These are phyloP conservation scores for Henckelia pumila DNA, from an alignment of 257 asterid species.

Conservation along the genomic window DNA sequence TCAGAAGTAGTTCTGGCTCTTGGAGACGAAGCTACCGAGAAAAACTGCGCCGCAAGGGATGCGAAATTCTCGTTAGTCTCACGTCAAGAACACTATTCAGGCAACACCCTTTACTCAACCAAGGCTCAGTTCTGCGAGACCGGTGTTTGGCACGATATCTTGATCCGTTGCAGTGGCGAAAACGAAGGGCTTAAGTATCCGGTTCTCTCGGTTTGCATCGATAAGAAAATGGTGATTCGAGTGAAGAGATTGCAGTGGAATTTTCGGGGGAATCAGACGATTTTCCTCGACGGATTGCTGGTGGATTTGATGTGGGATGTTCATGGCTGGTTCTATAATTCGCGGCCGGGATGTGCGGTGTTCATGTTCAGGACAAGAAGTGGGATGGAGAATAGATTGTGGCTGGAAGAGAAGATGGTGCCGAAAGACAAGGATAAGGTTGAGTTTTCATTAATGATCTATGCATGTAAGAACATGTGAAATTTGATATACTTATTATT, in stretches of 20 bases:
- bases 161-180: slow-evolving; percentile 63
- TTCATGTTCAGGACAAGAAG: slow-evolving; percentile 93
- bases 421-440: slow-evolving; percentile 56
- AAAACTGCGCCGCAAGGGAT: slow-evolving; percentile 25
- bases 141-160: slow-evolving; percentile 57
- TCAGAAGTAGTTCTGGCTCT: slow-evolving; percentile 49
- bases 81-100: slow-evolving; percentile 74
- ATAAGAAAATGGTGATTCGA: slow-evolving; percentile 59
- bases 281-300: slow-evolving; percentile 73
- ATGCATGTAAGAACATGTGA: slow-evolving; percentile 58
- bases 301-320: slow-evolving; percentile 98
- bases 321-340: slow-evolving; percentile 72
- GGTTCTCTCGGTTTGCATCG: slow-evolving; percentile 62
- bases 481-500: not conserved
- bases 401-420: slow-evolving; percentile 76
- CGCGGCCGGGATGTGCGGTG: slow-evolving; percentile 55
- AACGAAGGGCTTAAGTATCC: slow-evolving; percentile 63
- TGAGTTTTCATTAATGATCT: slow-evolving; percentile 77
- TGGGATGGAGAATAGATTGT: slow-evolving; percentile 82
- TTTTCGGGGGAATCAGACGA: slow-evolving; percentile 89
- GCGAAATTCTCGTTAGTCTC: slow-evolving; percentile 54
- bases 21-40: slow-evolving; percentile 44
- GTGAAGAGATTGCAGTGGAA: slow-evolving; percentile 96
- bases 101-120: slow-evolving; percentile 66
- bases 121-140: slow-evolving; percentile 57